These are phyloP conservation scores for Novymonas esmeraldas DNA, from an alignment of 208 protist species.

Conservation along the genomic window DNA sequence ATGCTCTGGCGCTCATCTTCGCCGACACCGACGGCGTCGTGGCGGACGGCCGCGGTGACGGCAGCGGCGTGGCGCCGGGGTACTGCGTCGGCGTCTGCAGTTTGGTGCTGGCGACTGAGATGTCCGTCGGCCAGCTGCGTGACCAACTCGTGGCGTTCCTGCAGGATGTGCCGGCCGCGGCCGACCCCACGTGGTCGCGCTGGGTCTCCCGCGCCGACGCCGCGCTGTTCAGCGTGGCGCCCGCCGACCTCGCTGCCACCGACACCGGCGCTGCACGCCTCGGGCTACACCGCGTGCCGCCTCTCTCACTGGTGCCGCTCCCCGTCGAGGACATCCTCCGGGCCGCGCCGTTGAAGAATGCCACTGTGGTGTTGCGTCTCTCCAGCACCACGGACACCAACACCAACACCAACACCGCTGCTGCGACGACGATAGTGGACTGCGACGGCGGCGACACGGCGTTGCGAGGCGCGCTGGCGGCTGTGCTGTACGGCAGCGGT, in stretches of 20 bases:
- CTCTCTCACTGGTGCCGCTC: conserved; percentile 14
- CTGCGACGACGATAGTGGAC: too few species aligned
- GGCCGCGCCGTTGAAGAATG: conserved; percentile 16
- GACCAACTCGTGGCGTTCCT: conserved; percentile 46
- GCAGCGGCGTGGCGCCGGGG: not conserved
- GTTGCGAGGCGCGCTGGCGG: not conserved
- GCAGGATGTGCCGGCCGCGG: not conserved
- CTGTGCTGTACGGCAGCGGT: conserved; percentile 3
- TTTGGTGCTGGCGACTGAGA: conserved; percentile 46
- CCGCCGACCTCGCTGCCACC: not conserved
- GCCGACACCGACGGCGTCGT: not conserved
- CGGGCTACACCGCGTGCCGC: not conserved
- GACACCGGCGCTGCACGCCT: not conserved
- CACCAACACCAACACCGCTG: not conserved
- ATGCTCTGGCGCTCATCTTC: conserved; percentile 26
- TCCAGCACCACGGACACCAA: not conserved
- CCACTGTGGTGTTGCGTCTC: conserved; percentile 17
- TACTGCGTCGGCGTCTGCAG: conserved; percentile 41
- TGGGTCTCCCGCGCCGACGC: conserved; percentile 10
- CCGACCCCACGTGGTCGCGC: not conserved
- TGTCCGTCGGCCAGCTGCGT: conserved; percentile 64
- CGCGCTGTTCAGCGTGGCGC: not conserved
- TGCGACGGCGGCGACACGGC: not conserved
- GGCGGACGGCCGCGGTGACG: not conserved
- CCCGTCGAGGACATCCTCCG: conserved; percentile 14